Evolutionary conservation across 768 basidiomycete genomes (phyloP), one percentile per base, ranked within the genome.

Genomic region (Rhizopogon vesiculosus): DNA sequence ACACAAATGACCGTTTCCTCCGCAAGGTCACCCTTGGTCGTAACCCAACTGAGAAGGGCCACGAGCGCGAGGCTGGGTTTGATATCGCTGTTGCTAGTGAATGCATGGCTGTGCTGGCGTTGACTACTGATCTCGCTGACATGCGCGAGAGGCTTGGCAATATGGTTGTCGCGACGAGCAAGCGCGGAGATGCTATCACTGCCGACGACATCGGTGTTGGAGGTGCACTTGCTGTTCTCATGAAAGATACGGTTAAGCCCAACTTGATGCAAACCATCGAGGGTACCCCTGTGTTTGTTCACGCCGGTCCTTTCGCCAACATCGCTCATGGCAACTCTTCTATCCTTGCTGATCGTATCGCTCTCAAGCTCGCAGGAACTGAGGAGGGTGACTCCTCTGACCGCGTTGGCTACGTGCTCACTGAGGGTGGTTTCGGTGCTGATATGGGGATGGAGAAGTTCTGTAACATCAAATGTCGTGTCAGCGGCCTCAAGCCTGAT

Each of bases 401-500:
- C 53, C 85, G 87, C 46, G 84, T 87, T 44, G 96, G 96, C 41
- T 99, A 97, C 64, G 96, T 98, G 56, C 83, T 99, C 62, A 99
- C 96, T 29, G 96, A 99, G 74, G 95, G 93, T 66, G 96, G 96
- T 43, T 99, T 98, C 73, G 96, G 96, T 55, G 95, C 96, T 19
- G 96, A 99, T 70, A 99, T 98, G 86, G 96, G 93, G 40, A 92
- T 95, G 92, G 93, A 94, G 74, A 97, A 99, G 72, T 99, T 98
- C 81, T 98, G 93, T 80, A 98, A 98, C 74, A 98, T 99, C 80
- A 99, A 99, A 72, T 98, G 95, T 71, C 86, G 96, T 57, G 79
- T 89, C 56, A 94, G 91, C 58, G 96, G 95, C 46, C 81, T 98
- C 66, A 88, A 78, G 55, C 97, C 97, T 8, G 92, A 99, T 71